A percentile compares a stretch with the other conserved stretches of the same genome.
These are phyloP conservation scores for Azolla pinnata DNA, from an alignment of 75 land plant species.

Conservation along the genomic window DNA sequence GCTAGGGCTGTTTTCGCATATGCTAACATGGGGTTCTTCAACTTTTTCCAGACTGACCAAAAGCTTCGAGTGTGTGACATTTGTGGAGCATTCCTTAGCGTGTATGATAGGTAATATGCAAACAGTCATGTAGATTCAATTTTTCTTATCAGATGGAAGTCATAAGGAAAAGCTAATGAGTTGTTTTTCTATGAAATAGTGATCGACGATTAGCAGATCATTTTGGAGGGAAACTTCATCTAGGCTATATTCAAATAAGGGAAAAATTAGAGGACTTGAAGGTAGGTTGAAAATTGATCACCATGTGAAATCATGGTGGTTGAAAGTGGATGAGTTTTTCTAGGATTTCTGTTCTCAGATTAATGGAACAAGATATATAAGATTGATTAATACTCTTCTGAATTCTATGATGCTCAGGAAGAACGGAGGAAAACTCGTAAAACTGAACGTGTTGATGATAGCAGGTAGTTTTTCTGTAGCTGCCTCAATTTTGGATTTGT, in stretches of 20 bases:
- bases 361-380: background rate
- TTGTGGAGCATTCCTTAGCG: constrained; percentile 98
- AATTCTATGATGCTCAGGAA: constrained; percentile 38
- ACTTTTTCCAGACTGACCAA: constrained; percentile 82
- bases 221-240: constrained; percentile 97
- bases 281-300: constrained; percentile 26
- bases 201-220: constrained; percentile 72
- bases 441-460: constrained; percentile 36
- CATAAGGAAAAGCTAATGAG: constrained; percentile 23
- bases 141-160: background rate
- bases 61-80: constrained; percentile 98
- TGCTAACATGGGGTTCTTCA: background rate
- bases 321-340: background rate
- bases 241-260: constrained; percentile 96
- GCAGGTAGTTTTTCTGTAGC: constrained; percentile 31
- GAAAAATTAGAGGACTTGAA: constrained; percentile 88
- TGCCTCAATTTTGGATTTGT: background rate
- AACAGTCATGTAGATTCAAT: too few relatives aligned
- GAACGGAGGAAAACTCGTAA: constrained; percentile 46
- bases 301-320: background rate
- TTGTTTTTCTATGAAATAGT: constrained; percentile 14
- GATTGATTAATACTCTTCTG: background rate
- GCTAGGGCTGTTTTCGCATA: background rate
- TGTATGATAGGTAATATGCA: constrained; percentile 96
- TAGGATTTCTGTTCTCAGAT: background rate